Conservation (phyloP, 441 rosid genomes). For the Eugenia klotzschiana region DNA sequence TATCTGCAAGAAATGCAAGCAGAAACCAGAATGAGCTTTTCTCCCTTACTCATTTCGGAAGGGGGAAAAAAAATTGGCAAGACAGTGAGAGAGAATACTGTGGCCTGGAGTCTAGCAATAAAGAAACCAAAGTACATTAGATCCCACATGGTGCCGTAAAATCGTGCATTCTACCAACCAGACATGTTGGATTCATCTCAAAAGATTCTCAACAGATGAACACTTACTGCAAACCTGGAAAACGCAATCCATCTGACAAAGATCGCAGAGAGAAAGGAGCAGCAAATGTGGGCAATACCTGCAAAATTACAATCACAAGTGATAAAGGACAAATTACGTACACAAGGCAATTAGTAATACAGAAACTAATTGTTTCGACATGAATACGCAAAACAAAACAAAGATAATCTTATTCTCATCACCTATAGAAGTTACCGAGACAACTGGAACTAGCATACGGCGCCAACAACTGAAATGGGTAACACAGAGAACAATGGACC, state of each 20-base stretch:
- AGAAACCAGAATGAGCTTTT: neutral
- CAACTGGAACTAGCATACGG: neutral
- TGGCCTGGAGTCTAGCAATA: neutral
- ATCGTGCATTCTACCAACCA: neutral
- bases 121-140: neutral
- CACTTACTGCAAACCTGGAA: constrained; percentile 66
- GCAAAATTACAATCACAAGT: neutral
- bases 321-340: neutral
- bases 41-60: neutral
- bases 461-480: neutral
- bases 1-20: constrained; percentile 22
- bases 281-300: constrained; percentile 91
- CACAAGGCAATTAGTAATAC: neutral
- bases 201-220: neutral
- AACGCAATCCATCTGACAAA: constrained; percentile 8
- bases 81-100: neutral
- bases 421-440: neutral
- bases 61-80: neutral
- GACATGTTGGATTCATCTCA: neutral
- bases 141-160: neutral
- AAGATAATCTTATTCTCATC: neutral
- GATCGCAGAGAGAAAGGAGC: constrained; percentile 31
- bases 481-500: neutral
- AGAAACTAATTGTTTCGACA: neutral
- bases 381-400: neutral